Evolutionary conservation across 1,139 yeast genomes (phyloP).

Genomic region (Geotrichum histeridarum): DNA sequence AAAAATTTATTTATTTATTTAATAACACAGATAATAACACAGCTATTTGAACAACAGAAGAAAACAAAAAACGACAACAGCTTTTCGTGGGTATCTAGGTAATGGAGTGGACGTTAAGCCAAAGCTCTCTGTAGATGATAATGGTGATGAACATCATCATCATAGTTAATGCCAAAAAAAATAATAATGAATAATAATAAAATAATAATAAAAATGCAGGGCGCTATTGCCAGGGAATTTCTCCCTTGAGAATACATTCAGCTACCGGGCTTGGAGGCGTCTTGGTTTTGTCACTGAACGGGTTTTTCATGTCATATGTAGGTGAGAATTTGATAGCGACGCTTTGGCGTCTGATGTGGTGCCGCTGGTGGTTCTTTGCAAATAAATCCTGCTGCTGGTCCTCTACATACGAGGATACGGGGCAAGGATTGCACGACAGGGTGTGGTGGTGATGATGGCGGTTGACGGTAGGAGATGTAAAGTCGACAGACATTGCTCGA

Average conservation of each 20-base stretch:
- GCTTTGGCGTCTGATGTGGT: conserved; percentile 23
- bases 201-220: background rate
- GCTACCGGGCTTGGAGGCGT: conserved; percentile 33
- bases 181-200: background rate
- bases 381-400: background rate
- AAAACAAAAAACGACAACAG: no score
- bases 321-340: conserved; percentile 31
- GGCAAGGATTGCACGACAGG: background rate
- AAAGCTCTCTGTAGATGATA: no score
- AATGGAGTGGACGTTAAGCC: no score
- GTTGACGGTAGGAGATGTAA: background rate
- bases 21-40: background rate
- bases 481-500: background rate
- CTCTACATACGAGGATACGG: background rate
- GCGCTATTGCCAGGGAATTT: conserved; percentile 19
- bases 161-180: background rate
- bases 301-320: background rate
- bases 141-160: no score
- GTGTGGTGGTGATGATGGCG: background rate
- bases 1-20: background rate
- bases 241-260: conserved; percentile 34
- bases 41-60: background rate
- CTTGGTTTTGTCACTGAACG: background rate
- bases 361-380: background rate
- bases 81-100: background rate